A percentile compares a stretch with the other conserved stretches of the same genome.
Conservation (phyloP, 768 basidiomycete species). For the Pholiota conissans region DNA sequence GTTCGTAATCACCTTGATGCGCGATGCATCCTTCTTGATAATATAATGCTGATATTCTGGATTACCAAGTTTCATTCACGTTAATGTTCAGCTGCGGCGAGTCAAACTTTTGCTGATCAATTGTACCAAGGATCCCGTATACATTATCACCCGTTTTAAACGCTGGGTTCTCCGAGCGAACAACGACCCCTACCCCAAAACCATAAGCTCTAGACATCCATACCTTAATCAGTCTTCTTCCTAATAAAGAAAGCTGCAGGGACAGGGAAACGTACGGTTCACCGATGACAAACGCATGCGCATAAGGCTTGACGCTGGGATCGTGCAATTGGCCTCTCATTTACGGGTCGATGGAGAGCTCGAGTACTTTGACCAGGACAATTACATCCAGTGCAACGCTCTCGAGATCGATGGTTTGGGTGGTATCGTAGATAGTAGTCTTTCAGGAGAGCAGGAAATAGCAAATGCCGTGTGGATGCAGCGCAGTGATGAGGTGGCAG, state of each 20-base stretch:
- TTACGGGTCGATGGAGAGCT: conserved; percentile 44
- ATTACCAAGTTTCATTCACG: not conserved
- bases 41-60: conserved; percentile 43
- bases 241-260: no score
- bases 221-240: not conserved
- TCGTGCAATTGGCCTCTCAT: conserved; percentile 39
- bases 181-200: conserved; percentile 44
- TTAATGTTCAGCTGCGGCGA: no score
- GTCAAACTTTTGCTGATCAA: no score
- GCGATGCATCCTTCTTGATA: conserved; percentile 23
- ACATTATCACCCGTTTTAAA: conserved; percentile 41
- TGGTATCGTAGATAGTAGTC: conserved; percentile 44
- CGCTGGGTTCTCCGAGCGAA: conserved; percentile 37
- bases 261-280: conserved; percentile 33
- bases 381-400: conserved; percentile 44
- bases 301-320: conserved; percentile 25
- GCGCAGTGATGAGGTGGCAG: no score
- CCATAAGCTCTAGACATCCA: conserved; percentile 23
- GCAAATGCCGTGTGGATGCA: no score
- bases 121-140: conserved; percentile 32
- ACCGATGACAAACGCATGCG: conserved; percentile 30
- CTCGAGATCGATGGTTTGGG: conserved; percentile 49
- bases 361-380: conserved; percentile 50
- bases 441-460: conserved; percentile 42
- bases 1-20: conserved; percentile 35